Base-by-base conservation (phyloP, 2,329 filamentous ascomycete genomes). In the Fusarium globosum region DNA sequence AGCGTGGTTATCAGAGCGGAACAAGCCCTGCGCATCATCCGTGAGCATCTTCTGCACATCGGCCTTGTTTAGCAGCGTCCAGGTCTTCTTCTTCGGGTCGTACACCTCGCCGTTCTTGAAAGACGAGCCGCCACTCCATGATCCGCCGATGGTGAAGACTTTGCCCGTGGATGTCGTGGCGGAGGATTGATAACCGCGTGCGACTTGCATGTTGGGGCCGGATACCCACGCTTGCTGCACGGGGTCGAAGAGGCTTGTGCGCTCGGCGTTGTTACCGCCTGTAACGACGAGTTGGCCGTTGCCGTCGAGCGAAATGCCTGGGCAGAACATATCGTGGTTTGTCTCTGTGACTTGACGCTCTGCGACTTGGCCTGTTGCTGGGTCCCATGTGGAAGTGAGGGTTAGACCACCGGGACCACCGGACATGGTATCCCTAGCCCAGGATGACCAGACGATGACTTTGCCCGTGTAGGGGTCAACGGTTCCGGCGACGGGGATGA, bases 251-350 rank as follows among this genome's bases (percentile, higher is more conserved):
- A 88, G 81, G 65, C 85, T 88, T 6, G 86, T 88, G 38, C 83
- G 83, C 8, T 81, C 78, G 6, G 85, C 85, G 62, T 85, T 83
- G 45, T 85, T 84, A 2, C 89, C 89, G 6, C 89, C 89, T 1
- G 85, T 87, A 2, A 91, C 84, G 2, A 90, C 76, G 21, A 89
- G 83, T 13, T 83, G 81, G 1, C 88, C 88, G 9, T 84, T 80
- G 15, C 82, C 83, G 59, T 87, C 85, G 8, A 86, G 79, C 2
- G 84, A 86, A 41, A 89, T 86, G 1, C 88, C 88, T 0, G 88
- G 88, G 72, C 88, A 89, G 73, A 89, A 89, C 87, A 88, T 89
- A 74, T 88, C 86, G 72, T 88, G 86, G 13, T 82, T 74, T 1
- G 85, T 88, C 69, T 87, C 77, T 41, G 79, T 77, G 14, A 84